These are phyloP conservation scores for Talaromyces stipitatus DNA, from an alignment of 495 filamentous ascomycete genomes.

Conservation along the genomic window DNA sequence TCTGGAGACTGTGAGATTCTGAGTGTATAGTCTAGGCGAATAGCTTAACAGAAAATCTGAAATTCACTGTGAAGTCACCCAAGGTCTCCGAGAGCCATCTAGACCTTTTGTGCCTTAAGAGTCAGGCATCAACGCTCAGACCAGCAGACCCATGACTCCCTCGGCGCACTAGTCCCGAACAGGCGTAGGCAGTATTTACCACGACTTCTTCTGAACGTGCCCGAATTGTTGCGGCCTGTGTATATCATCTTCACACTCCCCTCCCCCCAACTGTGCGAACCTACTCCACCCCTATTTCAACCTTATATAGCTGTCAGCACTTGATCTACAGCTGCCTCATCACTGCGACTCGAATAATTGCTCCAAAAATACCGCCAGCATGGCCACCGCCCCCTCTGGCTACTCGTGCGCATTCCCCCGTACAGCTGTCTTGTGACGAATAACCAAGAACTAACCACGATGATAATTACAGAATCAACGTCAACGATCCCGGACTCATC, in stretches of 20 bases:
- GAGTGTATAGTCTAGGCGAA: neutral
- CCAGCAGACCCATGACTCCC: neutral
- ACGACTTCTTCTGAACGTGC: neutral
- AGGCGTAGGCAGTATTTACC: neutral
- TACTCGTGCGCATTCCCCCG: constrained; percentile 35
- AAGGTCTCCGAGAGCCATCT: neutral
- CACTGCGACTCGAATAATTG: constrained; percentile 1
- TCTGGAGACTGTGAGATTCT: too few species aligned
- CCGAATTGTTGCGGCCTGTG: constrained; percentile 3
- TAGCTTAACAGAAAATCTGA: neutral
- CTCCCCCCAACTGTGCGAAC: neutral
- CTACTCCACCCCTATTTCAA: neutral
- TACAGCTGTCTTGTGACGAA: constrained; percentile 13
- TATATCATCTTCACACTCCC: neutral
- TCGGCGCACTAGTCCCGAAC: neutral
- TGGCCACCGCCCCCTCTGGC: constrained; percentile 38
- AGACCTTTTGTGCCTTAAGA: neutral
- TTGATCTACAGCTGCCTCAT: constrained; percentile 1
- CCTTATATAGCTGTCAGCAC: neutral
- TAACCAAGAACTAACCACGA: constrained; percentile 16
- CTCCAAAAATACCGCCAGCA: constrained; percentile 25
- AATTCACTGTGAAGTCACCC: neutral
- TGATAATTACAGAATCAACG: constrained; percentile 55
- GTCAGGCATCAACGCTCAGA: neutral
- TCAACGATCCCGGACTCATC: constrained; percentile 72